Evolutionary conservation across 768 basidiomycete genomes (phyloP).

Genomic region (Tricholoma terreum): DNA sequence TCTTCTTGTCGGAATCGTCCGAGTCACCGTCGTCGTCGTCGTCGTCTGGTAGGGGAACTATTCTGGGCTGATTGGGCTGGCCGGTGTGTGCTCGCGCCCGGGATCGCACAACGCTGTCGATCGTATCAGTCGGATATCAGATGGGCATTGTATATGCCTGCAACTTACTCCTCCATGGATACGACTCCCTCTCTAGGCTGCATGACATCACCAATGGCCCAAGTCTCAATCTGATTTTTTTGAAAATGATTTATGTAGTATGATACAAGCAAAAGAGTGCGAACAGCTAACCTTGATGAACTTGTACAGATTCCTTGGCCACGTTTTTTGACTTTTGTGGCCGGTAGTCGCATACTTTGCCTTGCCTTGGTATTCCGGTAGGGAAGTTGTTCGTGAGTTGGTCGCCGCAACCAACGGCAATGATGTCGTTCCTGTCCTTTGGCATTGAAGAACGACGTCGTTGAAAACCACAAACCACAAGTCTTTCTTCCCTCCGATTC

Average conservation of each 20-base stretch:
- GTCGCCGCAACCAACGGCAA: conserved; percentile 69
- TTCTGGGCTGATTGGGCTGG: conserved; percentile 55
- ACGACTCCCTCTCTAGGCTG: conserved; percentile 80
- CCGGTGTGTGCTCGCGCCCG: conserved; percentile 48
- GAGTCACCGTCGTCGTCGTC: conserved; percentile 59
- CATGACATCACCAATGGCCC: conserved; percentile 76
- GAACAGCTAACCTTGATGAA: conserved; percentile 72
- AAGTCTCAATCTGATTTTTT: conserved; percentile 71
- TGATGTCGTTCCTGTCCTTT: conserved; percentile 85
- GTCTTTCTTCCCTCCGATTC: conserved; percentile 71
- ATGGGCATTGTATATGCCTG: not conserved
- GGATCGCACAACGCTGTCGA: conserved; percentile 63
- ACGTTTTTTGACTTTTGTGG: conserved; percentile 69
- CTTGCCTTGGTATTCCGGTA: conserved; percentile 83
- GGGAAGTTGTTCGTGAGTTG: conserved; percentile 66
- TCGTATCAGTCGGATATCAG: conserved; percentile 10
- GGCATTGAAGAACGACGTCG: conserved; percentile 91
- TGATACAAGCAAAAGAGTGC: not conserved
- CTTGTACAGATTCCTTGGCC: conserved; percentile 90
- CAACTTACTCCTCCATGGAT: conserved; percentile 85
- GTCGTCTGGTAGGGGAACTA: conserved; percentile 68
- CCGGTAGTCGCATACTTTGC: conserved; percentile 83
- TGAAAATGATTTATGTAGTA: not conserved
- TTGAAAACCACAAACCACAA: conserved; percentile 95
- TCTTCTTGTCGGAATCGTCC: conserved; percentile 84